Conservation (phyloP, 2,329 filamentous ascomycete species). For the Albophoma yamanashiensis region DNA sequence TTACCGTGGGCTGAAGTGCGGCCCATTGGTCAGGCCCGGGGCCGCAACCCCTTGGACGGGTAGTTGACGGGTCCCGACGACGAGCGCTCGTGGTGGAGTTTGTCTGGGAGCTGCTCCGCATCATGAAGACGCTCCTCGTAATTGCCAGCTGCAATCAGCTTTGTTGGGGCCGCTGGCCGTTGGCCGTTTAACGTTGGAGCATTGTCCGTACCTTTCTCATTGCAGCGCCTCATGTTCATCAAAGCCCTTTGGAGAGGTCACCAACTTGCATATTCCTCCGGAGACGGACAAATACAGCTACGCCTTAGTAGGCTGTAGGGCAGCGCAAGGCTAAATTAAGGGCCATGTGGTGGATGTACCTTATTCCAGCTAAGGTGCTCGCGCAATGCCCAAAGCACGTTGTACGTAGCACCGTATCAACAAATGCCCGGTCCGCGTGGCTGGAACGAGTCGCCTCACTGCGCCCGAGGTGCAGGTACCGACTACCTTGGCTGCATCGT, state of each 20-base stretch:
- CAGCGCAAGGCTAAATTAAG: no score
- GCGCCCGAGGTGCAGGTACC: neutral
- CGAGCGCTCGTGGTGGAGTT: neutral
- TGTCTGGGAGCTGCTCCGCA: neutral
- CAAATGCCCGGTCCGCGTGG: neutral
- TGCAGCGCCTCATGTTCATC: neutral
- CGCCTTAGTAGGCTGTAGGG: no score
- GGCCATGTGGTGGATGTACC: no score
- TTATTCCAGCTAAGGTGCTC: no score
- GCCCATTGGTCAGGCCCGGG: neutral
- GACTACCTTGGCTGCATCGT: neutral
- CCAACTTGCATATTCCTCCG: no score
- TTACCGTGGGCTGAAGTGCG: neutral
- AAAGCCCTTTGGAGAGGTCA: neutral
- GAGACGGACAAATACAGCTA: no score
- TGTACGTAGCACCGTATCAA: no score
- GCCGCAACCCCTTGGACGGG: neutral
- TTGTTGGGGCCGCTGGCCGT: neutral
- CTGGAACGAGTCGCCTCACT: neutral
- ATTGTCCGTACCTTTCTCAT: no score
- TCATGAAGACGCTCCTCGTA: no score
- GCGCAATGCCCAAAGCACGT: no score
- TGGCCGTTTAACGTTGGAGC: neutral
- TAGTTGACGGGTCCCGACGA: neutral
- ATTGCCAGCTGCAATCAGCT: neutral